Evolutionary conservation across 2,329 filamentous ascomycete genomes (phyloP).

Genomic region (Venturiaceae sp.): DNA sequence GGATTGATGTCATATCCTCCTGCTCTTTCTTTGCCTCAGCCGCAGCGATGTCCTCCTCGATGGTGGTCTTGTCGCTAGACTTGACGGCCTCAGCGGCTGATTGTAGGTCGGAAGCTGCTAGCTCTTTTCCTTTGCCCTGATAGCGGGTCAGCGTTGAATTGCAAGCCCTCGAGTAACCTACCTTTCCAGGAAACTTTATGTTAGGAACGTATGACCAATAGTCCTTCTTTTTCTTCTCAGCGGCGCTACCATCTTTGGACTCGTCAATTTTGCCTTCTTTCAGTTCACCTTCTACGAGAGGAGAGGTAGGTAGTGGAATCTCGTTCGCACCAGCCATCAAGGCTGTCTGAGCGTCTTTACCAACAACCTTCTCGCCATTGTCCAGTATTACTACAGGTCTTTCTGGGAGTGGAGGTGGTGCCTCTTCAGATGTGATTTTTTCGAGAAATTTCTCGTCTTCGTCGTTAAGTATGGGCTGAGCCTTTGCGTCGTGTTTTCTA

Average conservation of each 20-base stretch:
- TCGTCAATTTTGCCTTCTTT: slow-evolving; percentile 17
- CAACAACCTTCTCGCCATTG: slow-evolving; percentile 22
- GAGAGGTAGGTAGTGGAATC: slow-evolving; percentile 40
- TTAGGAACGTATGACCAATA: slow-evolving; percentile 8
- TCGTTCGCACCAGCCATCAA: slow-evolving; percentile 36
- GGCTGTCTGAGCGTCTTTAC: slow-evolving; percentile 35
- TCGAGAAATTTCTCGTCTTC: slow-evolving; percentile 51
- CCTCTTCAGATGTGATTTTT: slow-evolving; percentile 34
- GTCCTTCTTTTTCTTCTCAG: slow-evolving; percentile 19
- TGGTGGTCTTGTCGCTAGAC: slow-evolving; percentile 18
- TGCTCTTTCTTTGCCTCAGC: slow-evolving; percentile 44
- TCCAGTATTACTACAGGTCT: slow-evolving; percentile 23
- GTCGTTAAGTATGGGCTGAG: slow-evolving; percentile 42
- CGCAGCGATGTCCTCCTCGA: slow-evolving; percentile 13
- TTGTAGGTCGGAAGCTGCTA: slow-evolving; percentile 22
- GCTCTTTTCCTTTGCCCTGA: slow-evolving; percentile 22
- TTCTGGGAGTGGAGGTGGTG: slow-evolving; percentile 28
- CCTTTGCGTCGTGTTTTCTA: slow-evolving; percentile 12
- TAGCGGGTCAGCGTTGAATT: not conserved
- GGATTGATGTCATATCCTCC: slow-evolving; percentile 65
- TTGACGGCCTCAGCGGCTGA: slow-evolving; percentile 23
- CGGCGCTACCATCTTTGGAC: not conserved
- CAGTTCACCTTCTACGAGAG: slow-evolving; percentile 21
- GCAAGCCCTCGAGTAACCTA: not conserved
- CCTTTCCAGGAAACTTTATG: slow-evolving; percentile 2